Evolutionary conservation across 2,329 filamentous ascomycete species (phyloP).

Genomic region (Beauveria varroae): DNA sequence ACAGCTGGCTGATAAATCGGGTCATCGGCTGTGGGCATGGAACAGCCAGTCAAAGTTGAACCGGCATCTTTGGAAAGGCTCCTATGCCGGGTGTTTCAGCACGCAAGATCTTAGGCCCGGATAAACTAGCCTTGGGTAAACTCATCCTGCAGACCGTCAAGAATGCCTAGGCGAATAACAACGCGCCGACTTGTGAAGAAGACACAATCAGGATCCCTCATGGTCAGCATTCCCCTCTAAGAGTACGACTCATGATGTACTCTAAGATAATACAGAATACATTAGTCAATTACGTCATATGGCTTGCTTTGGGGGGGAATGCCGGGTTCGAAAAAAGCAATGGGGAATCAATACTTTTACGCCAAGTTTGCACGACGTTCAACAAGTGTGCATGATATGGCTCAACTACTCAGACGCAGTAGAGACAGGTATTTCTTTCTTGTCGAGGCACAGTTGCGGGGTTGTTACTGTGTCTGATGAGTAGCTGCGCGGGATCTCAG

Average conservation of each 20-base stretch:
- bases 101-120: neutral
- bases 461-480: no score
- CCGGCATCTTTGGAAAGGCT: neutral
- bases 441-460: no score
- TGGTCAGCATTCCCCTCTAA: neutral
- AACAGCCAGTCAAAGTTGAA: neutral
- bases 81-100: neutral
- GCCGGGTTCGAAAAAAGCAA: no score
- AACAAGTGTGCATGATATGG: no score
- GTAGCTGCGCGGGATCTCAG: no score
- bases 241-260: neutral
- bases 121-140: neutral
- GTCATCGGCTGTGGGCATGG: neutral
- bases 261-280: no score
- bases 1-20: neutral
- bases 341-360: no score
- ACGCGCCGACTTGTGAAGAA: neutral
- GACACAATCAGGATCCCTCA: neutral
- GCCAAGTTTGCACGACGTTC: no score
- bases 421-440: no score
- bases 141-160: neutral
- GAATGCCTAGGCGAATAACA: neutral
- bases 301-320: no score
- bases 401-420: no score
- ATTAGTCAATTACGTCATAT: no score